Conservation (phyloP, 257 asterid genomes). For the Nicotiana sylvestris region DNA sequence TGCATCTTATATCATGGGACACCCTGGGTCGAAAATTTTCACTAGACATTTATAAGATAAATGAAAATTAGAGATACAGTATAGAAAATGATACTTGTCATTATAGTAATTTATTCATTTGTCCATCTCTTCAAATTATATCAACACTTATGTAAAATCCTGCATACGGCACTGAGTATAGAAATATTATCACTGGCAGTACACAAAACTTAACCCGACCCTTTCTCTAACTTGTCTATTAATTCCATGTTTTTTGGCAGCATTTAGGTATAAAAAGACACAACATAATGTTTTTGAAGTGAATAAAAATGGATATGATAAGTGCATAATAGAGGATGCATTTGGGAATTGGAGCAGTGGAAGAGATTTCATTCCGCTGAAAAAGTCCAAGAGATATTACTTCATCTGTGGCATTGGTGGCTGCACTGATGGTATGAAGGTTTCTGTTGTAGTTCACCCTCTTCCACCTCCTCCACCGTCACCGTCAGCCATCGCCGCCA, state of each 20-base stretch:
- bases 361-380: conserved; percentile 60
- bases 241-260: conserved; percentile 23
- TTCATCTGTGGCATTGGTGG: conserved; percentile 91
- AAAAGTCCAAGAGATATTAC: conserved; percentile 59
- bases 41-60: too few relatives aligned
- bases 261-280: conserved; percentile 75
- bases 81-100: too few relatives aligned
- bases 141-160: too few relatives aligned
- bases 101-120: too few relatives aligned
- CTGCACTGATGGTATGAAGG: conserved; percentile 85
- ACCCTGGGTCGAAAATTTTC: too few relatives aligned
- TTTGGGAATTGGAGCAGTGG: conserved; percentile 86
- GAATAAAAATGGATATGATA: conserved; percentile 71
- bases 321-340: conserved; percentile 72
- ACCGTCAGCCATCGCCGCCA: conserved; percentile 26
- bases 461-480: conserved; percentile 66
- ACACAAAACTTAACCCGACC: neutral
- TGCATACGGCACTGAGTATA: too few relatives aligned
- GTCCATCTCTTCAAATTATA: too few relatives aligned
- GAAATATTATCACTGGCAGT: too few relatives aligned
- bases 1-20: too few relatives aligned
- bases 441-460: conserved; percentile 63
- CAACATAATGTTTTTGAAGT: conserved; percentile 87
- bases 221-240: neutral
- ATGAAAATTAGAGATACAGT: too few relatives aligned